Evolutionary conservation across 495 filamentous ascomycete species (phyloP), one percentile per base, ranked within the genome.

Genomic region (Darksidea phi): DNA sequence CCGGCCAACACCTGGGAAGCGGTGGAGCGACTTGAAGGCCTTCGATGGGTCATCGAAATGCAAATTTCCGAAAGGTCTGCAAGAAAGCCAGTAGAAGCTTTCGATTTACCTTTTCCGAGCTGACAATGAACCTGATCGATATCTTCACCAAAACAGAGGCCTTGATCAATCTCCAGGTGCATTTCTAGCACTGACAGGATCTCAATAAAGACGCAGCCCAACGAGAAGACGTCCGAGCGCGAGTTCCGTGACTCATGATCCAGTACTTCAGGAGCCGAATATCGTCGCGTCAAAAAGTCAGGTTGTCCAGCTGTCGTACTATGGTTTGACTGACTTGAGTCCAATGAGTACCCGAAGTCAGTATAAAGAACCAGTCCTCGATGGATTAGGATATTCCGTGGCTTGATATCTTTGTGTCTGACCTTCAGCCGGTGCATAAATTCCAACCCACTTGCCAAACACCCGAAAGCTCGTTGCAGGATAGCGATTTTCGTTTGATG

Each of bases 351-450:
- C 0, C 63, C 63, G 17, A 66, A 66, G 43, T 66, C 58, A 13
- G 63, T 66, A 23, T 57, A 66, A 1, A 66, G 6, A 7, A 57
- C 42, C 0, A 8, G 15, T 12, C 38, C 57, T 8, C 18, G 0
- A 18, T 60, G 49, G 10, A 65, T 56, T 8, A 65, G 38, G 21
- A 66, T 66, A 42, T 61, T 66, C 10, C 61, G 50, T 6, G 57
- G 57, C 20, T 66, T 61, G 42, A 66, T 56, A 26, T 61, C 58
- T 21, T 66, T 66, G 48, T 66, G 63, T 11, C 63, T 34, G 11
- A 66, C 47, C 17, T 17, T 46, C 17, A 51, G 63, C n/a, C 48
- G 20, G 24, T 66, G 63, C 32, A 66, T 61, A 34, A 51, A 61
- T 3, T 20, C 57, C 21, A 66, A 45, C 1, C 57, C 58, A 20